A percentile compares a stretch with the other conserved stretches of the same genome.
These are phyloP conservation scores for Pythium apleroticum DNA, from an alignment of 352 stramenopile genomes.

Conservation along the genomic window DNA sequence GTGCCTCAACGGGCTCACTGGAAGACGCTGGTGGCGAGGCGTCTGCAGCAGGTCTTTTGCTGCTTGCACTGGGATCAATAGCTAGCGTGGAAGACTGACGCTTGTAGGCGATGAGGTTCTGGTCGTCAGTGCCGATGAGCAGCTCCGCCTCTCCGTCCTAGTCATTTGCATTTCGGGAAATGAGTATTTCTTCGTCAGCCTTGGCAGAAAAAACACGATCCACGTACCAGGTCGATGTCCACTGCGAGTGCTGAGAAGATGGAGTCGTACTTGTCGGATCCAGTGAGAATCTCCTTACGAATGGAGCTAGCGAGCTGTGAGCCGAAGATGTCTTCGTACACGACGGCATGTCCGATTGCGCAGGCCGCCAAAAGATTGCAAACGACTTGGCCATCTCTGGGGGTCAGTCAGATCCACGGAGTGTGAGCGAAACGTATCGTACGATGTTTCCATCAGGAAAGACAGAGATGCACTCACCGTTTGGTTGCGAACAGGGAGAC, in stretches of 20 bases:
- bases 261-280: conserved; percentile 61
- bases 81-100: background rate
- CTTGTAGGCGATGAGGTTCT: conserved; percentile 63
- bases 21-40: background rate
- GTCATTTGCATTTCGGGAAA: background rate
- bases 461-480: background rate
- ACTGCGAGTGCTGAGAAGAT: conserved; percentile 51
- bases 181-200: background rate
- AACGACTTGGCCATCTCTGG: background rate
- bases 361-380: conserved; percentile 67
- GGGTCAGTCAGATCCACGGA: too few relatives aligned
- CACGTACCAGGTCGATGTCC: conserved; percentile 66
- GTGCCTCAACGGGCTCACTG: background rate
- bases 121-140: conserved; percentile 59
- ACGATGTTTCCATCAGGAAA: too few relatives aligned
- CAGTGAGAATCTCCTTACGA: conserved; percentile 30
- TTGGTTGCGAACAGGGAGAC: conserved; percentile 46
- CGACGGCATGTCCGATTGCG: conserved; percentile 56
- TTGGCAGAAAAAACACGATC: background rate
- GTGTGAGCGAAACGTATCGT: too few relatives aligned
- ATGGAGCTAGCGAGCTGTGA: background rate
- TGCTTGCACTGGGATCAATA: background rate
- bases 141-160: conserved; percentile 65
- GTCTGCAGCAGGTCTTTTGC: background rate
- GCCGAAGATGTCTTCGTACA: conserved; percentile 55